Percentiles rank a stretch among this genome's conserved stretches.
Conservation (phyloP, 78 protist species). For the Dictyostelium brefeldianum region DNA sequence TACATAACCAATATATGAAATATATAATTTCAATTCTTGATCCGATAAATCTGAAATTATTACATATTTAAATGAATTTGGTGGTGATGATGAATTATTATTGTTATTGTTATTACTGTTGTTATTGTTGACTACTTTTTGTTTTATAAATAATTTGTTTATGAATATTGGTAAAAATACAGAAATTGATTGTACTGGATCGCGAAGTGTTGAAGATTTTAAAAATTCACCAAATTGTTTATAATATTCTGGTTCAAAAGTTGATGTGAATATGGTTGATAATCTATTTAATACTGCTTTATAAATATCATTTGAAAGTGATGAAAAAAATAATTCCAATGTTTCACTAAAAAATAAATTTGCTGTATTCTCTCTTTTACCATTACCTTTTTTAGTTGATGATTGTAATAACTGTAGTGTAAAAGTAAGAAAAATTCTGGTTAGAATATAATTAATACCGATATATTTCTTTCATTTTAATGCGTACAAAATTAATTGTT, state of each 20-base stretch:
- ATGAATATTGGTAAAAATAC: constrained; percentile 46
- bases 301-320: constrained; percentile 54
- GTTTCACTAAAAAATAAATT: constrained; percentile 36
- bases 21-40: constrained; percentile 61
- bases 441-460: neutral
- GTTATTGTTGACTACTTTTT: neutral
- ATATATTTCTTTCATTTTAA: too few relatives aligned
- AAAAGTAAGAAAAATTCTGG: too few relatives aligned
- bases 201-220: constrained; percentile 30
- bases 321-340: constrained; percentile 37
- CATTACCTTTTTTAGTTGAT: constrained; percentile 23
- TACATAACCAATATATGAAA: constrained; percentile 47
- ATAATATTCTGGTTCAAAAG: constrained; percentile 71
- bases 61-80: neutral
- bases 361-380: constrained; percentile 53
- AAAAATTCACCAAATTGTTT: constrained; percentile 44
- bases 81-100: neutral
- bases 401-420: constrained; percentile 20
- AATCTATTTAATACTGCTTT: constrained; percentile 27
- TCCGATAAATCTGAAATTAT: constrained; percentile 29
- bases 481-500: constrained; percentile 22
- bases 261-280: constrained; percentile 13
- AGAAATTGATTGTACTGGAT: constrained; percentile 30
- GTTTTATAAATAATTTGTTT: constrained; percentile 5
- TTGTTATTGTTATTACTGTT: neutral